Percentiles rank a stretch among this genome's conserved stretches.
Conservation (phyloP, 345 rosid species). For the Ceriops zippeliana region DNA sequence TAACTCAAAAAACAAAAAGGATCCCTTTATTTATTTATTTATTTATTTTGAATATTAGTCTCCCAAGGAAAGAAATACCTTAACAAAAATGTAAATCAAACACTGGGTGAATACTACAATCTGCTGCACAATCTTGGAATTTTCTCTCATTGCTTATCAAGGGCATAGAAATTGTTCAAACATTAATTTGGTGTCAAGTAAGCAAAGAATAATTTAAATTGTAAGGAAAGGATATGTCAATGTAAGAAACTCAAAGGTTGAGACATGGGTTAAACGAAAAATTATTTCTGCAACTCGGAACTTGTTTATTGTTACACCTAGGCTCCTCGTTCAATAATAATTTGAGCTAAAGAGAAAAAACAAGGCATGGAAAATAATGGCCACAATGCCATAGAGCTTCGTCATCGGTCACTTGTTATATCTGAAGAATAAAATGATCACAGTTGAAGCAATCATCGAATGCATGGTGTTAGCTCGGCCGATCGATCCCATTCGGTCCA, state of each 20-base stretch:
- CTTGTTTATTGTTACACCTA: no score
- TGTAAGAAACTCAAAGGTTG: no score
- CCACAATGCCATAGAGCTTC: conserved; percentile 8
- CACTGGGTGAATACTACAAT: background rate
- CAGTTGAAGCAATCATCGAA: conserved; percentile 17
- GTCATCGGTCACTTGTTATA: conserved; percentile 1
- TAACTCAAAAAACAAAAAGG: no score
- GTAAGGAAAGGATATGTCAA: background rate
- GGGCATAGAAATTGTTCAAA: conserved; percentile 21
- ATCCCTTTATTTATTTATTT: no score
- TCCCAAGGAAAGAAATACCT: no score
- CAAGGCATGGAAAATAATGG: background rate
- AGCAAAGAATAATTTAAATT: conserved; percentile 22
- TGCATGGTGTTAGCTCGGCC: conserved; percentile 20
- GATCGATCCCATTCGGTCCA: conserved; percentile 35
- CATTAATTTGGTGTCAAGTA: conserved; percentile 11
- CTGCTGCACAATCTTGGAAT: conserved; percentile 25
- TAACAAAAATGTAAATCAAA: no score
- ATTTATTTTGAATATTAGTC: no score
- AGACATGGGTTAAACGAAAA: no score
- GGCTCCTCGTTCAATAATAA: no score
- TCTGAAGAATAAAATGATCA: background rate
- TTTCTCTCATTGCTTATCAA: conserved; percentile 24
- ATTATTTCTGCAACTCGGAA: no score
- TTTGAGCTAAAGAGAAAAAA: background rate